Conservation (phyloP, 305 asterid species). For the Euphrasia arctica region DNA sequence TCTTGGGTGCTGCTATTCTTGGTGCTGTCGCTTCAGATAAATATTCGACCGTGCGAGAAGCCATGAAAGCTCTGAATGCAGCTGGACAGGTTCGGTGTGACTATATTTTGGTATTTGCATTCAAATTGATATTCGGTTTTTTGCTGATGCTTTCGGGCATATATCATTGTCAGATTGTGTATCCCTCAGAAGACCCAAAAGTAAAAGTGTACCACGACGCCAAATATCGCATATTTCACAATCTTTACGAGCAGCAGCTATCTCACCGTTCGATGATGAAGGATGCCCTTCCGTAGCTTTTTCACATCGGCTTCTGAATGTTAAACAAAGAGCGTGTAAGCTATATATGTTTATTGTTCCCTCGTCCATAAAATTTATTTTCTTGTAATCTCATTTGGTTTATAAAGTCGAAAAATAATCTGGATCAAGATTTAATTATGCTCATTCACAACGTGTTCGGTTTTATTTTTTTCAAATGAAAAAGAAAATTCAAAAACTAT, state of each 20-base stretch:
- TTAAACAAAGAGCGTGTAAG: background rate
- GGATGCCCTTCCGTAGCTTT: constrained; percentile 57
- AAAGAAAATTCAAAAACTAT: too few relatives aligned
- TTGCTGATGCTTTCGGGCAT: too few relatives aligned
- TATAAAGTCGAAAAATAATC: too few relatives aligned
- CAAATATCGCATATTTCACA: constrained; percentile 71
- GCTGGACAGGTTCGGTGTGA: constrained; percentile 65
- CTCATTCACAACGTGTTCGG: too few relatives aligned
- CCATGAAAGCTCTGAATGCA: constrained; percentile 90
- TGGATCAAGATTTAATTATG: too few relatives aligned
- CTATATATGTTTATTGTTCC: background rate
- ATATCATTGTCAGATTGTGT: constrained; percentile 51
- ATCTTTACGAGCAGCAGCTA: constrained; percentile 83
- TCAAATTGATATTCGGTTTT: too few relatives aligned
- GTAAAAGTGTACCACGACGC: constrained; percentile 85
- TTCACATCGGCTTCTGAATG: background rate
- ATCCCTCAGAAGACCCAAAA: constrained; percentile 70
- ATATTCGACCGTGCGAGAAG: constrained; percentile 59
- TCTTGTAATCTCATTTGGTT: too few relatives aligned
- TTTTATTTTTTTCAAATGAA: too few relatives aligned
- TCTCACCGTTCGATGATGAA: constrained; percentile 71
- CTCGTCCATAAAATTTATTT: too few relatives aligned
- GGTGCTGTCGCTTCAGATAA: constrained; percentile 97
- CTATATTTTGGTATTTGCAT: too few relatives aligned
- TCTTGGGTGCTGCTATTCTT: constrained; percentile 94